A percentile compares a stretch with the other conserved stretches of the same genome.
These are phyloP conservation scores for Fistulinella staudtii DNA, from an alignment of 1,284 basidiomycete species.

Conservation along the genomic window DNA sequence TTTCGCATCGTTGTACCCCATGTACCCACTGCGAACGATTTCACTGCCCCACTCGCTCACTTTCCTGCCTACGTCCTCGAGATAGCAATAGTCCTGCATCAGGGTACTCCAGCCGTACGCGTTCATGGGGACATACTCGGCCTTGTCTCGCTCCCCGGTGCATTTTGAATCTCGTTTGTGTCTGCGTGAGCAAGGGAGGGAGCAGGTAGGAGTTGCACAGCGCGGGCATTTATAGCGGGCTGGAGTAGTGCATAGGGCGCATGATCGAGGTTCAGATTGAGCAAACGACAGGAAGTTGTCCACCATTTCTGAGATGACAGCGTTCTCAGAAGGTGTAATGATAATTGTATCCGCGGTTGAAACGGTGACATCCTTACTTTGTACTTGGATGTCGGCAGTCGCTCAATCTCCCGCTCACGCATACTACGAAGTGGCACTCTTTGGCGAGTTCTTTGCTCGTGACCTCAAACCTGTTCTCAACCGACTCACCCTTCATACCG, in stretches of 20 bases:
- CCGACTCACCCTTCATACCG: slow-evolving; percentile 70
- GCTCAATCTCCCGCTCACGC: slow-evolving; percentile 39
- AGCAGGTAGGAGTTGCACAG: slow-evolving; percentile 70
- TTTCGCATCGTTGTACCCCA: slow-evolving; percentile 14
- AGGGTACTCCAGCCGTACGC: slow-evolving; percentile 76
- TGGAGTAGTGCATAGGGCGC: slow-evolving; percentile 49
- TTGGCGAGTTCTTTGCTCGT: slow-evolving; percentile 64
- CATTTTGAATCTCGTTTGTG: slow-evolving; percentile 71
- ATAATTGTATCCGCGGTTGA: no score
- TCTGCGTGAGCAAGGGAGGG: slow-evolving; percentile 61
- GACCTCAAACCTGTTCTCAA: slow-evolving; percentile 67
- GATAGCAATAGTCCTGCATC: slow-evolving; percentile 81
- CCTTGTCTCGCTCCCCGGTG: slow-evolving; percentile 70
- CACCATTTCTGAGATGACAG: no score
- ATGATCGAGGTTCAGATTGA: no score
- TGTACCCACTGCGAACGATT: slow-evolving; percentile 53
- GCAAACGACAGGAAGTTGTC: no score
- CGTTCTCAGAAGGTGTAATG: no score
- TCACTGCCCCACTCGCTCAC: slow-evolving; percentile 69
- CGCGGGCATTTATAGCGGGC: slow-evolving; percentile 76
- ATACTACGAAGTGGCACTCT: slow-evolving; percentile 78
- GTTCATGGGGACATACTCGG: slow-evolving; percentile 73
- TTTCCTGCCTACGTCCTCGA: slow-evolving; percentile 76
- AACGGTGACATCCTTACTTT: no score
- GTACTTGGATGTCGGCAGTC: slow-evolving; percentile 25